phyloP scores from a whole-genome alignment of 1,284 basidiomycete genomes.

The Fomitopsis schrenkii region DNA sequence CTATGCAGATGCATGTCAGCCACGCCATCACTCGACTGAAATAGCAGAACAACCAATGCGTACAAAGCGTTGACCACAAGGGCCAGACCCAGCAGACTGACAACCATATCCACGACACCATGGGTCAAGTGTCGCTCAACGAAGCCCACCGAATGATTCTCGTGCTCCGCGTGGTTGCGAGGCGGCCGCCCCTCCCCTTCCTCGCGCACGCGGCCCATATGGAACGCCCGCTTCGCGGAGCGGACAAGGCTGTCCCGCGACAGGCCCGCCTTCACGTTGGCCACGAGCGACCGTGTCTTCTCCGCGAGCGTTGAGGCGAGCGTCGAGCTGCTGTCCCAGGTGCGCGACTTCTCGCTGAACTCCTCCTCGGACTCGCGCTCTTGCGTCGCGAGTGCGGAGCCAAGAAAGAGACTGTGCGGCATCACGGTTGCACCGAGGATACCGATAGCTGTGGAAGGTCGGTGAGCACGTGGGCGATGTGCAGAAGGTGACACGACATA shows the following conservation, averaged over 20 bases:
- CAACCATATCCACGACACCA: constrained; percentile 64
- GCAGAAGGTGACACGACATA: constrained; percentile 26
- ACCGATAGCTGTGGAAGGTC: constrained; percentile 60
- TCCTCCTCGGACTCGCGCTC: constrained; percentile 46
- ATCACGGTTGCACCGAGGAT: constrained; percentile 83
- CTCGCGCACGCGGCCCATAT: neutral
- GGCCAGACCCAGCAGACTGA: constrained; percentile 75
- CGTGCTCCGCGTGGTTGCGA: constrained; percentile 30
- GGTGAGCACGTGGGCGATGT: constrained; percentile 2
- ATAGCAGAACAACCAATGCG: constrained; percentile 10
- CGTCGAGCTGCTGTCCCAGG: constrained; percentile 1
- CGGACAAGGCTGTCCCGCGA: neutral
- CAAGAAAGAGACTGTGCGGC: constrained; percentile 92
- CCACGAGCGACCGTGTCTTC: neutral
- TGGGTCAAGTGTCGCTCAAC: constrained; percentile 79
- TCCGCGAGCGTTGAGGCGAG: neutral
- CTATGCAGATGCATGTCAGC: constrained; percentile 29
- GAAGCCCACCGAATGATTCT: constrained; percentile 68
- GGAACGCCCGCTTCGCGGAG: neutral
- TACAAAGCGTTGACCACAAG: constrained; percentile 85
- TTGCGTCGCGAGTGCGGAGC: constrained; percentile 81
- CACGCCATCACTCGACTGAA: neutral
- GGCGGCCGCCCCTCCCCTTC: constrained; percentile 6
- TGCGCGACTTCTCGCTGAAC: constrained; percentile 3
- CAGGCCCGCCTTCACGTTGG: neutral